Conservation (phyloP, 2,329 filamentous ascomycete genomes). For the Cercospora sojina region DNA sequence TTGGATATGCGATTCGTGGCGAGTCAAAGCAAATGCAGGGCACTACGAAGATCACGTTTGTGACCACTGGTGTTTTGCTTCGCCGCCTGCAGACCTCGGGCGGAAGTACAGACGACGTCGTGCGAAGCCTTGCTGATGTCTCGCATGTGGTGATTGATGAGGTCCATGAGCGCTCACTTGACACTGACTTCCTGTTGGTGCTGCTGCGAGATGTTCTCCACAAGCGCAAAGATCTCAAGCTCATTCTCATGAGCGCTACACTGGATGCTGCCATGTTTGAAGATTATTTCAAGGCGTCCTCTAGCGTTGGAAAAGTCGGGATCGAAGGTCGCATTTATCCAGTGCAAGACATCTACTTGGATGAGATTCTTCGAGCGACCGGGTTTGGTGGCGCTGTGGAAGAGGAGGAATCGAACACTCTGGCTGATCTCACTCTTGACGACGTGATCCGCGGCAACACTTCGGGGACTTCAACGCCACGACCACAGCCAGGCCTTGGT, state of each 20-base stretch:
- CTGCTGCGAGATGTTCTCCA: slow-evolving; percentile 79
- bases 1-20: slow-evolving; percentile 88
- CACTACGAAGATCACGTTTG: slow-evolving; percentile 86
- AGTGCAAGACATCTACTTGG: slow-evolving; percentile 84
- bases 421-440: slow-evolving; percentile 38
- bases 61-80: slow-evolving; percentile 91
- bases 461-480: slow-evolving; percentile 24
- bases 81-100: slow-evolving; percentile 88
- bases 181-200: slow-evolving; percentile 90
- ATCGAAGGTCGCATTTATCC: slow-evolving; percentile 88
- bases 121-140: slow-evolving; percentile 79
- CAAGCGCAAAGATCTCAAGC: slow-evolving; percentile 73
- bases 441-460: slow-evolving; percentile 39
- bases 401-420: slow-evolving; percentile 49
- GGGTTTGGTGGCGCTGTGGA: slow-evolving; percentile 56
- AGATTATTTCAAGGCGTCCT: slow-evolving; percentile 66
- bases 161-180: slow-evolving; percentile 90
- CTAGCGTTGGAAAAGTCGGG: slow-evolving; percentile 71
- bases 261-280: slow-evolving; percentile 84
- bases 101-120: slow-evolving; percentile 73
- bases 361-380: slow-evolving; percentile 80
- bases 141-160: slow-evolving; percentile 96
- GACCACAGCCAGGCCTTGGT: slow-evolving; percentile 35
- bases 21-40: slow-evolving; percentile 72
- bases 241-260: slow-evolving; percentile 95